These are phyloP conservation scores for Hemerocallis citrina DNA, from an alignment of 106 monocot genomes.

Conservation along the genomic window DNA sequence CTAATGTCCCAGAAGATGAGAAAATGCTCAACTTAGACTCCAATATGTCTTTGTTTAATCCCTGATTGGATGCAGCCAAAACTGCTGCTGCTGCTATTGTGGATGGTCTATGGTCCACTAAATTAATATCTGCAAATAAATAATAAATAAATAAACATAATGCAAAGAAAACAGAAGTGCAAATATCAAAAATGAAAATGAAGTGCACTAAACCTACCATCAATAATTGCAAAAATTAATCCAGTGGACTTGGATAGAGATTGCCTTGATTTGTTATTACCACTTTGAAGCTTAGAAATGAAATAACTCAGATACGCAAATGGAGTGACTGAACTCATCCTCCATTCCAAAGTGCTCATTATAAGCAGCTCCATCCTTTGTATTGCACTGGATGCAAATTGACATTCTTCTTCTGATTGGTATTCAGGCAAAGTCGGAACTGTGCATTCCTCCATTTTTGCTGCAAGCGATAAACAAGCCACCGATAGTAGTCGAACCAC, in stretches of 20 bases:
- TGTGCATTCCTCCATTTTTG: conserved; percentile 80
- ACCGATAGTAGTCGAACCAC: conserved; percentile 46
- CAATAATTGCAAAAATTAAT: conserved; percentile 30
- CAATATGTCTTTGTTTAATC: too few species aligned
- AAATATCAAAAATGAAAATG: background rate
- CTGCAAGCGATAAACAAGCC: conserved; percentile 88
- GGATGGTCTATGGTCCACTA: too few species aligned
- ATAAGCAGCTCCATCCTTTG: conserved; percentile 86
- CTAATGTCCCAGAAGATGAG: too few species aligned
- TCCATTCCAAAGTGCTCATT: conserved; percentile 77
- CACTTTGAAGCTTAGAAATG: conserved; percentile 24
- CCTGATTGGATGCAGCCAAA: too few species aligned
- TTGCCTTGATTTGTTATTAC: background rate
- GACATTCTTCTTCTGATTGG: conserved; percentile 19
- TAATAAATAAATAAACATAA: background rate
- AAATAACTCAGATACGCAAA: conserved; percentile 60
- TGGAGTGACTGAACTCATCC: conserved; percentile 70
- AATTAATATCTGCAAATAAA: background rate
- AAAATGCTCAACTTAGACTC: too few species aligned
- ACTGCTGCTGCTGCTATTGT: too few species aligned
- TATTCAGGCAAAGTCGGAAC: conserved; percentile 51
- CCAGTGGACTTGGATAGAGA: conserved; percentile 28
- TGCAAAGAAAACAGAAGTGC: background rate
- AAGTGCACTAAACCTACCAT: conserved; percentile 26
- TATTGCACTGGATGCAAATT: conserved; percentile 37